Base-by-base conservation (phyloP, 176 grass and related monocot genomes). In the Tillandsia fasciculata region DNA sequence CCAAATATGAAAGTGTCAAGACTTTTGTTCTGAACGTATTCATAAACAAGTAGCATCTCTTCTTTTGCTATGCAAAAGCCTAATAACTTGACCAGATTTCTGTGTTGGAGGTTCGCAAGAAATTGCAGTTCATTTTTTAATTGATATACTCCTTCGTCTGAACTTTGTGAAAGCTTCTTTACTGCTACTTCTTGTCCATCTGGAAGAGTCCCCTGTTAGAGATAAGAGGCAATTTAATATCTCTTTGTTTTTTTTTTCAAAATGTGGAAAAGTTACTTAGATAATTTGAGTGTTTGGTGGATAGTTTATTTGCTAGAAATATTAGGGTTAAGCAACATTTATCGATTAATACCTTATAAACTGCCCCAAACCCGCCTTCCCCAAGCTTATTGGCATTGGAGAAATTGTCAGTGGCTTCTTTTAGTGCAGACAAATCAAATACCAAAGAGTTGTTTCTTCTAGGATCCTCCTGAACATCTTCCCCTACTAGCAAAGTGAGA, bases 41-140 rank as follows among this genome's bases (percentile, higher is more conserved):
- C 87, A 11, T 90, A 90, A 59, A 90, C 83, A 49, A 90, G 80
- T 22, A 90, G 26, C 26, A 71, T 78, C 64, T 84, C 84, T 13
- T 76, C 49, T 48, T 28, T 66, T 63, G 81, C 49, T 8, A 73
- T 71, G 74, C 84, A 91, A 66, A 74, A 80, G 9, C 88, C 88
- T 0, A 79, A 64, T 26, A 87, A 86, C 11, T 74, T 74, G 63
- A 87, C 80, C 65, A 91, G 81, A 14, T 74, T 91, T 74, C 70
- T 81, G 66, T 87, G 88, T 66, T 87, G 87, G 23, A 91, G 70
- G 18, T 91, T 52, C 65, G 83, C 64, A 51, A 81, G 65, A 22
- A 87, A 24, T 15, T 64, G 51, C 17, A 90, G 76, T 72, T 90
- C 87, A 75, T 90, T 86, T 48, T 51, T 71, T 52, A 86, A 72